Conservation (phyloP, 306 rosid species). For the Sphenostylis stenocarpa region DNA sequence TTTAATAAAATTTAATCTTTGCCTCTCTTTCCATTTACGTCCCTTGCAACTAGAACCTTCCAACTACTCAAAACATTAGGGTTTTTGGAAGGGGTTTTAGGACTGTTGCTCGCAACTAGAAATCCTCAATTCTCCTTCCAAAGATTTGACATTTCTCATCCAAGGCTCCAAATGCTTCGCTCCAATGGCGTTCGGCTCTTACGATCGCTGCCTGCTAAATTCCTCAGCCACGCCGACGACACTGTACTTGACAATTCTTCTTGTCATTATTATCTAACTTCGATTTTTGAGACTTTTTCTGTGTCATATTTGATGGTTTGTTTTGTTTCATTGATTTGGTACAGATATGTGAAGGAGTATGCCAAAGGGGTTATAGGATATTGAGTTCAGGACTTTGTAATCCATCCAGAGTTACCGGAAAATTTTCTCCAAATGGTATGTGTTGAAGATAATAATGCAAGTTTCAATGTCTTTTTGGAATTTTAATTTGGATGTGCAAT, state of each 20-base stretch:
- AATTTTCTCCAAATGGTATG: slow-evolving; percentile 48
- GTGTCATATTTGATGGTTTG: neutral
- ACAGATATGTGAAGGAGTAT: slow-evolving; percentile 51
- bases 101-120: neutral
- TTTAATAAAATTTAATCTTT: no score
- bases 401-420: slow-evolving; percentile 42
- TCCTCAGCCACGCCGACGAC: slow-evolving; percentile 38
- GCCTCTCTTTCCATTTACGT: no score
- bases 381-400: slow-evolving; percentile 50
- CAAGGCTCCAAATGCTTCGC: slow-evolving; percentile 61
- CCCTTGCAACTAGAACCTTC: slow-evolving; percentile 21
- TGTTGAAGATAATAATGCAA: neutral
- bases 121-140: slow-evolving; percentile 13
- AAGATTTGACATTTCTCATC: neutral
- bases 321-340: neutral
- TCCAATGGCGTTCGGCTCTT: slow-evolving; percentile 60
- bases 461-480: neutral
- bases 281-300: neutral
- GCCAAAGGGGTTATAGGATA: slow-evolving; percentile 47
- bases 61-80: slow-evolving; percentile 39
- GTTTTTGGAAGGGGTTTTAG: slow-evolving; percentile 59
- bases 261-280: neutral
- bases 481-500: neutral
- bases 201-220: slow-evolving; percentile 43
- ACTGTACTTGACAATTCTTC: slow-evolving; percentile 22